These are phyloP conservation scores for Pisolithus tinctorius DNA, from an alignment of 768 basidiomycete species.

Conservation along the genomic window DNA sequence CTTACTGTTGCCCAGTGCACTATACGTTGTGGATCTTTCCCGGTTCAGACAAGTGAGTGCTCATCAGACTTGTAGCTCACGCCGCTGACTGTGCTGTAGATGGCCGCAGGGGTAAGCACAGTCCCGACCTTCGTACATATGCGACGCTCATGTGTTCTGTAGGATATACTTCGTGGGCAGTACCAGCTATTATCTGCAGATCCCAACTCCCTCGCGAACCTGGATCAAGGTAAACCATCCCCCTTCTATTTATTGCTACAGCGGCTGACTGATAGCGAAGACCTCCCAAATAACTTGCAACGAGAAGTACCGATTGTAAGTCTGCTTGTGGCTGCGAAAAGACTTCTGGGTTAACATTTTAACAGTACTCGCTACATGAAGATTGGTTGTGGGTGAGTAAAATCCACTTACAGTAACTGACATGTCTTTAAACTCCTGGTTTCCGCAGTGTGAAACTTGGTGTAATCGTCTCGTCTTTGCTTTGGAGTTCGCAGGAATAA, in stretches of 20 bases:
- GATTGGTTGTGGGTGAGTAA: slow-evolving; percentile 91
- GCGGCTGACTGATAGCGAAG: slow-evolving; percentile 31
- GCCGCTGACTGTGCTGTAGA: slow-evolving; percentile 20
- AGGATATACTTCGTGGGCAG: slow-evolving; percentile 86
- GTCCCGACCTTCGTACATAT: neutral
- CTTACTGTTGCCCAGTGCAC: slow-evolving; percentile 49
- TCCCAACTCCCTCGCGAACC: slow-evolving; percentile 87
- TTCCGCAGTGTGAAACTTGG: slow-evolving; percentile 89
- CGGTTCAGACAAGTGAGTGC: slow-evolving; percentile 78
- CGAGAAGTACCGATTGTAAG: slow-evolving; percentile 87
- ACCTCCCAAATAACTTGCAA: slow-evolving; percentile 95
- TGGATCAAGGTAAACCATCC: slow-evolving; percentile 71
- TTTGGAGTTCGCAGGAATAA: slow-evolving; percentile 1
- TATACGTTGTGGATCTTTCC: slow-evolving; percentile 94
- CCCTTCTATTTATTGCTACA: neutral
- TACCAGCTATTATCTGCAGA: slow-evolving; percentile 94
- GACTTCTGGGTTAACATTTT: neutral
- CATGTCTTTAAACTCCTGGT: slow-evolving; percentile 3
- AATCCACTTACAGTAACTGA: neutral
- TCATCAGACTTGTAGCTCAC: neutral
- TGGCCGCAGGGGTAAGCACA: slow-evolving; percentile 50
- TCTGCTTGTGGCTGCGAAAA: slow-evolving; percentile 5
- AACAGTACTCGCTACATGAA: slow-evolving; percentile 77
- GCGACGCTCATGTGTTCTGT: neutral
- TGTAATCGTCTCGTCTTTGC: slow-evolving; percentile 44